Evolutionary conservation across 2,329 filamentous ascomycete species (phyloP), one percentile per base, ranked within the genome.

Genomic region (Zymoseptoria tritici): DNA sequence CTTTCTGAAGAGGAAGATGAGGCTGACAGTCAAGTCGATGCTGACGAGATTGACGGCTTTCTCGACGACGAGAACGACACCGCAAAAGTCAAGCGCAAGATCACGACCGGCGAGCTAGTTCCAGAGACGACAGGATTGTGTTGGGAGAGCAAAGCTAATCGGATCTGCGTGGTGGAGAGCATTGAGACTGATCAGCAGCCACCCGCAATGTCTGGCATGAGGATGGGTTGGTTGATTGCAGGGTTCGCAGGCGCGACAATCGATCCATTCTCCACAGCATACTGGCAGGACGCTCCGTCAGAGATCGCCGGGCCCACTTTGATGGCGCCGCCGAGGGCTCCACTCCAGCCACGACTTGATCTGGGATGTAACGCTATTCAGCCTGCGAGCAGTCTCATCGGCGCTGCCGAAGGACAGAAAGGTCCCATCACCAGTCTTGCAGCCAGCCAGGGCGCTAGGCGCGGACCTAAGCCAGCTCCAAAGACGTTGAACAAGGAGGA

Each of bases 1-100:
- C 77, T 82, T 54, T 84, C 83, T 2, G 85, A 87, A 60, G 84
- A 83, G 29, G 85, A 87, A 58, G 85, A 88, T 5, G 81, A 84
- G 55, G 83, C 87, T 9, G 87, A 88, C 24, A 87, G 89, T 51
- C 85, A 88, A 55, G 81, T 90, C 9, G 87, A 85, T n/a, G 88
- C 90, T 16, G 88, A 90, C 63, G 91, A 95, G 61, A 88, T 96
- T 86, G 90, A 91, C 3, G 92, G 86, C 19, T 97, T 97, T 70
- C 79, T 97, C 1, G 92, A 96, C 66, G 90, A 95, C 67, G 90
- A 90, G 5, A 90, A 95, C 24, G 71, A 73, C 57, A 64, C 62
- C 57, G 90, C 94, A 74, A 69, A 82, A 77, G 71, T 78, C 75
- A 81, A 83, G 78, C 77, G 83, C 72, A 74, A 86, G 76, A 73